Base-by-base conservation (phyloP, 176 grass and related monocot species). In the Eleusine indica region DNA sequence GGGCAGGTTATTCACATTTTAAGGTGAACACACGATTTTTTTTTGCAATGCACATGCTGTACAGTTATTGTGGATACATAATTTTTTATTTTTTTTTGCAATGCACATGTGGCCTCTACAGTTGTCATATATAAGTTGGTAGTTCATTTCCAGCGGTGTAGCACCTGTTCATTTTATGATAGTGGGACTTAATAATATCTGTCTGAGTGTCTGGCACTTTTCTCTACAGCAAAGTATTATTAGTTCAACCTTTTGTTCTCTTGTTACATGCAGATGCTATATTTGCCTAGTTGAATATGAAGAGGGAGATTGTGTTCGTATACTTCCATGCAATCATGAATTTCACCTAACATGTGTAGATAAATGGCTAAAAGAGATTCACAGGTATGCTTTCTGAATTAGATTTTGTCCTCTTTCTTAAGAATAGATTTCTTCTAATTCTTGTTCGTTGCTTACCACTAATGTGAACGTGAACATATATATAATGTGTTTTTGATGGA, bases 321-420 rank as follows among this genome's bases (percentile, higher is more conserved):
- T 99, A 80, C 86, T 96, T 40, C 96, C 96, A 37, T 99, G 93
- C 78, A 94, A 87, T 89, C 96, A 99, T 76, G 96, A 99, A 62
- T 99, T 99, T 86, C 96, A 99, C 90, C 83, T 90, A 85, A 89
- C 91, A 73, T 99, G 96, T 92, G 89, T 96, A 92, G 96, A 99
- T 79, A 99, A 99, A 89, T 99, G 93, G 96, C 78, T 99, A 73
- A 99, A 96, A 90, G 96, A 99, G 75, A 96, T 96, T 86, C 96
- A 99, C 80, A 96, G 96, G 96, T 99, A 93, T 82, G 64, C 29
- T 83, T n/a, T 15, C 77, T 44, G 7, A 80, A 80, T 78, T 46
- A 52, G 1, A 17, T 53, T 70, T 74, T 83, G 22, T 47, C n/a
- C 10, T 38, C 37, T 18, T 61, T 62, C 14, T 47, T 32, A 35